A percentile compares a stretch with the other conserved stretches of the same genome.
Conservation (phyloP, 495 filamentous ascomycete genomes). For the Penicillium cinerascens region DNA sequence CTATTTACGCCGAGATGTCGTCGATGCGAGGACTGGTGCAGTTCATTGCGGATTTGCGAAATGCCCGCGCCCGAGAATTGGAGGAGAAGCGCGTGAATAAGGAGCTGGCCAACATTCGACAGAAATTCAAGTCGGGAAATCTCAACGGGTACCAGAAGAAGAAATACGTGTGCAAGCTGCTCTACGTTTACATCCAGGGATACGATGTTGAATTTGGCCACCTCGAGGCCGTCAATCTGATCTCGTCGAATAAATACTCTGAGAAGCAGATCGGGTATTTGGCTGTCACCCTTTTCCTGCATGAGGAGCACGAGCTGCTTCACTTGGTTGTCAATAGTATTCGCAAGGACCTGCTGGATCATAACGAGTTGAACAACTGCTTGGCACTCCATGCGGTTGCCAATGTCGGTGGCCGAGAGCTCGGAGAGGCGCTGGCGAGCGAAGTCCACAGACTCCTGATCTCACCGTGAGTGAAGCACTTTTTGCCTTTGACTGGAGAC, state of each 20-base stretch:
- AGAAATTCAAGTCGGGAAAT: constrained; percentile 70
- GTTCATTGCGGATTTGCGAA: constrained; percentile 96
- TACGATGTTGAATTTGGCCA: constrained; percentile 99
- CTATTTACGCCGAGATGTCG: constrained; percentile 37
- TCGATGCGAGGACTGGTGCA: constrained; percentile 91
- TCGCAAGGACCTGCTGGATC: constrained; percentile 87
- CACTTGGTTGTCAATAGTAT: constrained; percentile 99
- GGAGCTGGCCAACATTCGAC: constrained; percentile 95
- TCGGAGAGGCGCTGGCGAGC: constrained; percentile 88
- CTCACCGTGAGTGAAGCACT: constrained; percentile 64
- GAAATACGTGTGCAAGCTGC: constrained; percentile 99
- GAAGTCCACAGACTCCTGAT: constrained; percentile 96
- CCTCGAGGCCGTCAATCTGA: constrained; percentile 94
- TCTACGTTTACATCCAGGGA: constrained; percentile 98
- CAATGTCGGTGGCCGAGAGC: constrained; percentile 93
- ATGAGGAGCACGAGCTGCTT: constrained; percentile 93
- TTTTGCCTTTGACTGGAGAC: not conserved
- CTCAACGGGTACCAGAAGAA: constrained; percentile 98
- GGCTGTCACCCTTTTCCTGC: constrained; percentile 93
- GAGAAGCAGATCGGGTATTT: constrained; percentile 99
- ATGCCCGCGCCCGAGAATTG: constrained; percentile 89
- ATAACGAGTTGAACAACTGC: constrained; percentile 97
- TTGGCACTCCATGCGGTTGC: constrained; percentile 98
- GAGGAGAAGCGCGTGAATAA: constrained; percentile 99
- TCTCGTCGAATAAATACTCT: constrained; percentile 94